Conservation (phyloP, 169 alveolate genomes). For the Cryptosporidium tyzzeri region DNA sequence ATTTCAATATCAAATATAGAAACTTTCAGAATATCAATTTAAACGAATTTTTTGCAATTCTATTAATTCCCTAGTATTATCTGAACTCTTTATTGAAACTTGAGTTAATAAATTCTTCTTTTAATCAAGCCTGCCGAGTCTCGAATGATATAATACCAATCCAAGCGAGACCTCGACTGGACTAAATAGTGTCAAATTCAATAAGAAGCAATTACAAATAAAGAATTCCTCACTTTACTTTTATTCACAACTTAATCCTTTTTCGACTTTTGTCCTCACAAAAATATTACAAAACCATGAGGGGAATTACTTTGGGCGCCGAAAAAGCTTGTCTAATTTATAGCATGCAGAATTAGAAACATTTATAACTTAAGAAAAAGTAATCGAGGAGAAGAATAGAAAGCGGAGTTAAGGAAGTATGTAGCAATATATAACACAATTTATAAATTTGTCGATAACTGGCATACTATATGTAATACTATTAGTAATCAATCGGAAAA, state of each 20-base stretch:
- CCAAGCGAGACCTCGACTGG: slow-evolving; percentile 12
- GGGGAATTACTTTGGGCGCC: slow-evolving; percentile 29
- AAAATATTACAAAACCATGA: background rate
- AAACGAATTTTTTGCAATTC: background rate
- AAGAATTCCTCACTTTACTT: background rate
- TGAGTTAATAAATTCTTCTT: background rate
- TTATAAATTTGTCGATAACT: background rate
- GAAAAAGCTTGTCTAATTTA: slow-evolving; percentile 6
- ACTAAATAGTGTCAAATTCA: background rate
- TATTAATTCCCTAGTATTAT: background rate
- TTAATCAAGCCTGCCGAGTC: slow-evolving; percentile 7
- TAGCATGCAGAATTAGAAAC: slow-evolving; percentile 22
- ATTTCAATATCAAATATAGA: slow-evolving; percentile 27
- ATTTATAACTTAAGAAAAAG: background rate
- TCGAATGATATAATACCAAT: background rate
- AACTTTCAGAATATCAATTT: slow-evolving; percentile 24
- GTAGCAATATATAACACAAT: background rate
- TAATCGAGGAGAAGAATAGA: background rate
- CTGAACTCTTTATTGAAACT: background rate
- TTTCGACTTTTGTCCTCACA: slow-evolving; percentile 17
- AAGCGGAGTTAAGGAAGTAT: background rate
- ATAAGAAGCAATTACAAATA: background rate
- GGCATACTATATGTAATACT: background rate
- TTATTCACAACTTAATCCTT: slow-evolving; percentile 3
- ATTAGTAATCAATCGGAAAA: background rate